Evolutionary conservation across 345 rosid species (phyloP), one percentile per base, ranked within the genome.

Genomic region (Euphorbia peplus): DNA sequence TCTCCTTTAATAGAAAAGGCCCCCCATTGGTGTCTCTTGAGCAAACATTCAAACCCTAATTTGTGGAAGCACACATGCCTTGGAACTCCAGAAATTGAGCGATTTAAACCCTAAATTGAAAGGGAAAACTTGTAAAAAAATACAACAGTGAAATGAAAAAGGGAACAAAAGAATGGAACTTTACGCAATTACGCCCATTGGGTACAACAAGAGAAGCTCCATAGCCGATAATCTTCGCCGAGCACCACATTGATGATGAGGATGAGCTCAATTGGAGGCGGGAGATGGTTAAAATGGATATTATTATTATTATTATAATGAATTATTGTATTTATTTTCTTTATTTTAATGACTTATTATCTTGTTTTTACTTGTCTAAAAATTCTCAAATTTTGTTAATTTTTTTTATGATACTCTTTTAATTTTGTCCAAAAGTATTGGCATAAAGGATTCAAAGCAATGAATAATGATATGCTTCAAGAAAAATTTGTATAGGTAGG

Each of bases 1-100:
- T 66, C 64, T 56, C 62, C 52, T 42, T 66, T 70, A 24, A 67
- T 15, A 21, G 83, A 76, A 60, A 68, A 69, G 60, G 76, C 19
- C 2, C 67, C 64, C 14, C 39, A 70, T 67, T 52, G 47, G 24
- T 58, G 46, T 30, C 39, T n/a, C 24, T n/a, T 70, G 29, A 19
- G 7, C 14, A 32, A 53, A 13, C 50, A 28, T 24, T n/a, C 42
- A 11, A 29, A 26, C 25, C 52, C 50, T 48, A 35, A 21, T 30
- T 48, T 29, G 15, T n/a, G 66, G 28, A 10, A 9, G 60, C 10
- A 21, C 55, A 52, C 29, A 53, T 60, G 63, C 14, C 39, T 32
- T 48, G 72, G 29, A 71, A 56, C 70, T 50, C 69, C 30, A 15
- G 65, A 66, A 44, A 65, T n/a, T 41, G 47, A 48, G 15, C 54